Percentiles rank a stretch among this genome's conserved stretches.
Conservation (phyloP, 768 basidiomycete genomes). For the Panaeolus papilionaceus region DNA sequence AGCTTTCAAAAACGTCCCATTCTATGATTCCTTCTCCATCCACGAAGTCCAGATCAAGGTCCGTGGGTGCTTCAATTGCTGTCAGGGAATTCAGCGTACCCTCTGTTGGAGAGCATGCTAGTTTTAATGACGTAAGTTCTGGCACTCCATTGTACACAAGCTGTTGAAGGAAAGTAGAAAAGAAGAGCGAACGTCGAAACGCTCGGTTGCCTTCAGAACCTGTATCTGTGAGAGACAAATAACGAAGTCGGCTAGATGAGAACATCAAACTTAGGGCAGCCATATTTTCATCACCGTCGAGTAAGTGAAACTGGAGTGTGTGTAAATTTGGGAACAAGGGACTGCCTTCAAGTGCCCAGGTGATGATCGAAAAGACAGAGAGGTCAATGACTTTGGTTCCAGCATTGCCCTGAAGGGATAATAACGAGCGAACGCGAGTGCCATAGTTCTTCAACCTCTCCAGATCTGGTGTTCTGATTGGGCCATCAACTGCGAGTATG, state of each 20-base stretch:
- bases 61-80: not conserved
- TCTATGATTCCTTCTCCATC: not conserved
- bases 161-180: slow-evolving; percentile 1
- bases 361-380: not conserved
- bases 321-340: not conserved
- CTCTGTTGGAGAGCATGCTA: not conserved
- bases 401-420: not conserved
- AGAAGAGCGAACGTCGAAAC: not conserved
- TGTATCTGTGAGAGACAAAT: no score
- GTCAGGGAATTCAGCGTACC: not conserved
- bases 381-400: not conserved
- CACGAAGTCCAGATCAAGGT: not conserved
- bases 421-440: not conserved
- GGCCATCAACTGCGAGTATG: not conserved
- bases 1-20: not conserved
- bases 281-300: no score
- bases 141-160: not conserved
- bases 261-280: no score
- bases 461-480: not conserved
- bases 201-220: not conserved
- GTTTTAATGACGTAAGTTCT: not conserved
- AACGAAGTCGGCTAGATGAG: no score
- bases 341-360: not conserved
- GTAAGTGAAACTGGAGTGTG: no score
- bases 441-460: not conserved